Evolutionary conservation across 176 grass and related monocot genomes (phyloP).

Genomic region (Neostapfia colusana): DNA sequence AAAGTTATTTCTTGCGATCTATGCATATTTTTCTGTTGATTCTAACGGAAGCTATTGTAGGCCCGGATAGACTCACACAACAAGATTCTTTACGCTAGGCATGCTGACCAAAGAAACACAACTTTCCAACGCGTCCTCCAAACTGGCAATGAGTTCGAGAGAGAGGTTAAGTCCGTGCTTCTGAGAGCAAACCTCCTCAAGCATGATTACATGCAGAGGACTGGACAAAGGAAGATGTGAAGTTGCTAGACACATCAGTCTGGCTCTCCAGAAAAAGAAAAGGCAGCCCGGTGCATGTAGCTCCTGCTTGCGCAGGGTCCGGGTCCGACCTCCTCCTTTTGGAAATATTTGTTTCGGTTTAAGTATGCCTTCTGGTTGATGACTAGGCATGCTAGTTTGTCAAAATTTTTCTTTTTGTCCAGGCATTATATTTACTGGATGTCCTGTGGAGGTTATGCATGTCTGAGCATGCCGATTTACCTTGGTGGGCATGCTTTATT

Average conservation of each 20-base stretch:
- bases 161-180: slow-evolving; percentile 80
- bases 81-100: slow-evolving; percentile 88
- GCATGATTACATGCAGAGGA: slow-evolving; percentile 62
- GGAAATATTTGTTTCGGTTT: slow-evolving; percentile 26
- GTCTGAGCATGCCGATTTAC: too few species aligned
- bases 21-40: not conserved
- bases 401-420: too few species aligned
- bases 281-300: too few species aligned
- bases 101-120: slow-evolving; percentile 79
- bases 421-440: too few species aligned
- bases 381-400: too few species aligned
- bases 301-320: too few species aligned
- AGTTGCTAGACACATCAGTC: not conserved
- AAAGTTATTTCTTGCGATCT: not conserved
- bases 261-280: too few species aligned
- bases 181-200: slow-evolving; percentile 91
- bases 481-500: too few species aligned
- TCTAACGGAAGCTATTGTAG: slow-evolving; percentile 45
- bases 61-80: slow-evolving; percentile 98
- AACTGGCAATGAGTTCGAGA: slow-evolving; percentile 81
- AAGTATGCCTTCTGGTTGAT: not conserved
- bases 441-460: too few species aligned
- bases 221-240: slow-evolving; percentile 49
- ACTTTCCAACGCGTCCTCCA: slow-evolving; percentile 86
- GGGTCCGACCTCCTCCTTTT: too few species aligned